These are phyloP conservation scores for Lyophyllum atratum DNA, from an alignment of 768 basidiomycete species.

Conservation along the genomic window DNA sequence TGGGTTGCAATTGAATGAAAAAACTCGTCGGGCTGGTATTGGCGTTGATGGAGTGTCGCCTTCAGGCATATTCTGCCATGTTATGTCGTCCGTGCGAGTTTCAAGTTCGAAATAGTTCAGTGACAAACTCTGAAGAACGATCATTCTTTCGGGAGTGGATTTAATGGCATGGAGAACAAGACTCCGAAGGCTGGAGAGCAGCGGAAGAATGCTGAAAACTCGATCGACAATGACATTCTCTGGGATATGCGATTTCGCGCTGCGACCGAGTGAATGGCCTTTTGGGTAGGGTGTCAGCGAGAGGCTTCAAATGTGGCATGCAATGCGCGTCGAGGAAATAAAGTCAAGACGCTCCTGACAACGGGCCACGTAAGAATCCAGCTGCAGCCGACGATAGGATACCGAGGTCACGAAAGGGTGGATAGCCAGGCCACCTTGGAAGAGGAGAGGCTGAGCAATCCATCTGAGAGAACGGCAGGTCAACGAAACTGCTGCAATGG, in stretches of 20 bases:
- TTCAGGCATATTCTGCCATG: conserved; percentile 5
- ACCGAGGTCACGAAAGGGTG: conserved; percentile 22
- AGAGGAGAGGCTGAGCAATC: conserved; percentile 19
- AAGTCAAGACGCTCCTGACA: conserved; percentile 16
- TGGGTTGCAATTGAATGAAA: conserved; percentile 17
- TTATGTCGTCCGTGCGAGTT: conserved; percentile 11
- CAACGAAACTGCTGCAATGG: conserved; percentile 9
- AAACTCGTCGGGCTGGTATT: conserved; percentile 13
- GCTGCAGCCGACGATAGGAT: conserved; percentile 16
- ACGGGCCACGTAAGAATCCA: conserved; percentile 13
- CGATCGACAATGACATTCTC: conserved; percentile 13
- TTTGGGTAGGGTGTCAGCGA: conserved; percentile 19
- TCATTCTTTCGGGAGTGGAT: conserved; percentile 9
- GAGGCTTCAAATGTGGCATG: conserved; percentile 13
- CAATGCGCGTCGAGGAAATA: conserved; percentile 11
- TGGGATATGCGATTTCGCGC: conserved; percentile 11
- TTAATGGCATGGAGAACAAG: conserved; percentile 17
- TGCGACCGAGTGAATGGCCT: neutral
- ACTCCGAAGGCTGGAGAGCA: conserved; percentile 13
- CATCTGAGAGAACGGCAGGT: conserved; percentile 16
- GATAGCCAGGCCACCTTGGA: conserved; percentile 6
- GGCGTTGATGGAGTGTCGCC: conserved; percentile 6
- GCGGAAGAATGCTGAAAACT: conserved; percentile 10
- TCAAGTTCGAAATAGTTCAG: conserved; percentile 20
- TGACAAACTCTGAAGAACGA: conserved; percentile 1